Evolutionary conservation across 371 early-diverging fungal species (phyloP), one percentile per base, ranked within the genome.

Genomic region (Syncephalastrum sp.): DNA sequence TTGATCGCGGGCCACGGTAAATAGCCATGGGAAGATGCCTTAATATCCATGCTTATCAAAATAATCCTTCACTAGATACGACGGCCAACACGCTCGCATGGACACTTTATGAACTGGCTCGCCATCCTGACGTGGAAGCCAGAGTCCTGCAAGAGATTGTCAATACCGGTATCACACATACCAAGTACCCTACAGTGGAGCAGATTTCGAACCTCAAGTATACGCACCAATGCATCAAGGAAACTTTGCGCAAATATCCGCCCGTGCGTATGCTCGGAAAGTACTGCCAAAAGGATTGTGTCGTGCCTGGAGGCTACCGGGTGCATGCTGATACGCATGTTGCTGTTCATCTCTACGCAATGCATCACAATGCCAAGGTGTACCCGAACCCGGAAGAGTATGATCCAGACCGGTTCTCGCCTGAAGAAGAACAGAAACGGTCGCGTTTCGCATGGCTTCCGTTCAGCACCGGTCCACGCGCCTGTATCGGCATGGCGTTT

Each of bases 381-480:
- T 83, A 75, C 47, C 70, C 69, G 14, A 67, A 80, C 25, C 82
- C 79, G 12, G 29, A 63, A 3, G 59, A 53, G 1, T 85, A 72
- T 51, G 81, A 85, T 57, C 85, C 85, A 16, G 82, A 82, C 13
- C 75, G 85, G 5, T 85, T 68, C 53, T 61, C 72, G 8, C 75
- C 79, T 10, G 83, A 82, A 55, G 78, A 78, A 54, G 79, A 82
- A 59, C 70, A 73, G 43, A 77, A 78, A 55, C 68, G 84, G 12
- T 72, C 75, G 43, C 64, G 70, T 3, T 80, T 70, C 45, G 67
- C 82, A 41, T 84, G 84, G 84, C 46, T 84, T 13, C 84, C 84
- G 4, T 84, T 84, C 56, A 73, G 73, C 27, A 74, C 72, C 25
- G 80, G 76, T 29, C 73, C 71, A 13, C 69, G 77, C 42, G 68